Evolutionary conservation across 306 rosid species (phyloP), one percentile per base, ranked within the genome.

Genomic region (Prunus fruticosa): DNA sequence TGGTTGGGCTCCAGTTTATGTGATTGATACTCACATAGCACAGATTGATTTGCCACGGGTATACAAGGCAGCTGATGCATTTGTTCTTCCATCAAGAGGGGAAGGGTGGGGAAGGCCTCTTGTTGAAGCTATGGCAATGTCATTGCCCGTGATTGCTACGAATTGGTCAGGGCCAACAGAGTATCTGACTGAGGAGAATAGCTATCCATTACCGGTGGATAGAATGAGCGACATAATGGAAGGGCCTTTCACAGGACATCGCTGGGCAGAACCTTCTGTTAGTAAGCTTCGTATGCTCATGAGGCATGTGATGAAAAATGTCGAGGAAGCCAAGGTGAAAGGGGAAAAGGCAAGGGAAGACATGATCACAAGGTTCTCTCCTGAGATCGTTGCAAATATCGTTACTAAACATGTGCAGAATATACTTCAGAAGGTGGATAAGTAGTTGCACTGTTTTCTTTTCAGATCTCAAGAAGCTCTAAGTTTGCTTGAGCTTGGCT

Each of bases 61-160:
- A 72, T 93, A 93, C 86, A 93, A 64, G 71, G 88, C 96, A 30
- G 95, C 96, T 8, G 81, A 91, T 73, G 90, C 94, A 13, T 90
- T 93, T 70, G 89, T 93, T 63, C 96, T 93, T 80, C 93, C 98
- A 16, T 82, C 96, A 16, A 84, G 98, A 84, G 98, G 96, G 18
- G 98, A 93, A 84, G 98, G 98, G 12, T 91, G 98, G 96, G 98
- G 98, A 5, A 86, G 98, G 65, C 96, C 98, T 41, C 34, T 89
- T 18, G 96, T 93, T 57, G 96, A 93, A 83, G 98, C 98, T 32
- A 93, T 93, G 93, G 85, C 98, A 38, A 93, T 93, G 98, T 78
- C 94, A 0, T 76, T 93, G 86, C 95, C 96, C 0, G 93, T 91
- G 65, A 91, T 93, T 73, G 88, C 90, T 1, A 93, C 96, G 3